Evolutionary conservation across 495 filamentous ascomycete species (phyloP), one percentile per base, ranked within the genome.

Genomic region (Podospora pseudoanserina): DNA sequence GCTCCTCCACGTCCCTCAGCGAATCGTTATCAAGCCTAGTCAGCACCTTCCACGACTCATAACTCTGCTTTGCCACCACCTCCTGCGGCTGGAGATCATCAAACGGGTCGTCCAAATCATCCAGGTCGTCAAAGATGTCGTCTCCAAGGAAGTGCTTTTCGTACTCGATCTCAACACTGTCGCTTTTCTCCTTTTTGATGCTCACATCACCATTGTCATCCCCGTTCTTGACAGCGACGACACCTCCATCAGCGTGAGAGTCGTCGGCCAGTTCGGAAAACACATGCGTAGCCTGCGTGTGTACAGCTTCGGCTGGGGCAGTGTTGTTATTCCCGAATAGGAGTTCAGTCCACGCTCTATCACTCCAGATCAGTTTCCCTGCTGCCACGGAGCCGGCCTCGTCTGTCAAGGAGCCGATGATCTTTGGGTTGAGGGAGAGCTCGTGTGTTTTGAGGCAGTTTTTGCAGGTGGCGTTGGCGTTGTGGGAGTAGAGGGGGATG

Each of bases 391-490:
- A 77, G 3, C 83, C 86, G 11, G 85, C 88, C 74, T 89, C 87
- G 71, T 89, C 87, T 20, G 84, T 64, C 3, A 89, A 69, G 3
- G 77, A 74, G 16, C 85, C 85, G 53, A 88, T 74, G 53, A 86
- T 78, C 1, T 75, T 76, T 5, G 88, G 86, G 72, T 89, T 91
- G 28, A 88, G 77, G 15, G 77, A 62, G 5, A 90, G 81, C 0
- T 69, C 44, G 18, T 82, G 67, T 5, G 71, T 61, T 56, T 73
- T 79, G 16, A 80, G 71, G 75, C 88, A 90, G 56, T 85, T 82
- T 60, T 81, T 83, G 72, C 88, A 90, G 55, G 69, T 80, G 2
- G 76, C 79, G 1, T 65, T 68, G 7, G 77, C 70, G 4, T 76
- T 77, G 71, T 87, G 87, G 70, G 85, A 77, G 73, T 82, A 89